Conservation (phyloP, 768 basidiomycete genomes). For the Naganishia kalamii region DNA sequence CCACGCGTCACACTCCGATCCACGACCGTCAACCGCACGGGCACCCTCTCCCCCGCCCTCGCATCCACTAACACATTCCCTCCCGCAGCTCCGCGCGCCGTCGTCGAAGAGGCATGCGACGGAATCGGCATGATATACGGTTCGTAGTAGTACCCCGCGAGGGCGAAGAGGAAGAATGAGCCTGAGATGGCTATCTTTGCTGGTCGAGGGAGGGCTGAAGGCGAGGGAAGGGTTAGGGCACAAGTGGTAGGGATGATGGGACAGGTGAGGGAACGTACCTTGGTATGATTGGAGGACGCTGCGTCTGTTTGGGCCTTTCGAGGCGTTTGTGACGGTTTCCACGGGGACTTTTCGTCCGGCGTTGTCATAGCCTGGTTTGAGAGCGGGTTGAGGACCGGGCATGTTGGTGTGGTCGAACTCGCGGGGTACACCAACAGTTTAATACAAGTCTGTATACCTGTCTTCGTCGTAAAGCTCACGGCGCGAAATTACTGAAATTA, state of each 20-base stretch:
- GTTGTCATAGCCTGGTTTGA: neutral
- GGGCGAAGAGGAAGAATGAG: constrained; percentile 14
- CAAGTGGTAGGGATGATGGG: neutral
- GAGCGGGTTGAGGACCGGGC: constrained; percentile 8
- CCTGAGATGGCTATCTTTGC: constrained; percentile 14
- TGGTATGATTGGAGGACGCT: constrained; percentile 10
- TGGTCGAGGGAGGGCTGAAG: neutral
- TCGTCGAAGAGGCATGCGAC: neutral
- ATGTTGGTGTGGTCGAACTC: neutral
- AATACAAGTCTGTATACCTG: no score
- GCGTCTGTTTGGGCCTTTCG: constrained; percentile 3
- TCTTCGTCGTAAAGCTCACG: no score
- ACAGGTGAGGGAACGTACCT: neutral
- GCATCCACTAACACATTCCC: constrained; percentile 16
- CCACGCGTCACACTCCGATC: constrained; percentile 19
- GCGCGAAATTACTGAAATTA: no score
- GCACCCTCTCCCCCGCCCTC: constrained; percentile 19
- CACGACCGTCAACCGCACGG: constrained; percentile 13
- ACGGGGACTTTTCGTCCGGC: neutral
- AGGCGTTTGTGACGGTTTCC: neutral
- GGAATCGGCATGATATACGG: neutral
- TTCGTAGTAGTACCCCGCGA: constrained; percentile 14
- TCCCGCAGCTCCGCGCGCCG: neutral
- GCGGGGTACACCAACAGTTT: neutral
- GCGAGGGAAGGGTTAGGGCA: neutral